Base-by-base conservation (phyloP, 139 green algal species). In the Tetradesmus obliquus region DNA sequence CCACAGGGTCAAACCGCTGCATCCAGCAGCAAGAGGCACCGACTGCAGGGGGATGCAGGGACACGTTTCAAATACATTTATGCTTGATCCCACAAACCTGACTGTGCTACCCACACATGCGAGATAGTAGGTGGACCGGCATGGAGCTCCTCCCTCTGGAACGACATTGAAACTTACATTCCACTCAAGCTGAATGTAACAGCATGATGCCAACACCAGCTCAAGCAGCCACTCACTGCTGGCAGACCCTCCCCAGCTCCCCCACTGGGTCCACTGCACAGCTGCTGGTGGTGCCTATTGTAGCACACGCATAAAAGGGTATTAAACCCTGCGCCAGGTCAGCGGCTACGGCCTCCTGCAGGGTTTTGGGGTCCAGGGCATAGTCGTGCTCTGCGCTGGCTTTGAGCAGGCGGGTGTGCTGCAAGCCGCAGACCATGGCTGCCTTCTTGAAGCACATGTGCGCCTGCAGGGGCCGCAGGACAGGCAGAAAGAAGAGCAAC, bases 371-470 rank as follows among this genome's bases (percentile, higher is more conserved):
- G 57, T 94, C 60, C 58, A 99, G 84, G 1, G 95, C 95, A n/a
- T 82, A 98, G 19, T 91, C 92, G 7, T 95, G 45, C 12, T 85
- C 91, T 1, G 54, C 80, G 0, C 7, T 71, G 3, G 96, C 94
- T 53, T 92, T 93, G 79, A 99, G 89, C 55, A 94, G 2, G 2
- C 97, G 94, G 20, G 96, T 88, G 87, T 98, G 94, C 22, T 91
- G 88, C 4, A 98, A 89, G 57, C 95, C 96, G 9, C 93, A 94
- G 7, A 98, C 93, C 95, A 97, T 97, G 94, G 95, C 96, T 0
- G 96, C 97, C 94, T 99, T 99, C 69, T 95, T 91, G 71, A 97
- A 94, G 82, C 91, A 95, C 19, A 93, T 95, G 94, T 98, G 97
- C 0, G 95, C 93, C 94, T 98, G 95, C 54, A 58, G 1, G 55